Evolutionary conservation across 2,329 filamentous ascomycete genomes (phyloP).

Genomic region (Aspergillus alliaceus): DNA sequence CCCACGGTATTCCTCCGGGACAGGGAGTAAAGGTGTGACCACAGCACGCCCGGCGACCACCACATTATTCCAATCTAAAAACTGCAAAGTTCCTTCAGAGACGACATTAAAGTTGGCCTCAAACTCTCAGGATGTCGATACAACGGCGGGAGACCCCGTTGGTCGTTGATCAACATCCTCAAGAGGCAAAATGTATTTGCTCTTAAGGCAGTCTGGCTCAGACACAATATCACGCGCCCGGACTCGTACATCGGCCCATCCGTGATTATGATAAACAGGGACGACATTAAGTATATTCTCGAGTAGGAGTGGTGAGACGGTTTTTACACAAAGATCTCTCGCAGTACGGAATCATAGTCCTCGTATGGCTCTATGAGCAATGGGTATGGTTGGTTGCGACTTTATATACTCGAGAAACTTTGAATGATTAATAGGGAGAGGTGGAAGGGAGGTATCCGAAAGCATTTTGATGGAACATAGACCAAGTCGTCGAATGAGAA

Average conservation of each 20-base stretch:
- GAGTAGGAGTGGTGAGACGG: slow-evolving; percentile 24
- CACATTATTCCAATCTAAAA: slow-evolving; percentile 80
- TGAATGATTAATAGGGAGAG: too few species aligned
- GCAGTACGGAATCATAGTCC: slow-evolving; percentile 31
- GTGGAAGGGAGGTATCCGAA: too few species aligned
- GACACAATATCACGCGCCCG: slow-evolving; percentile 30
- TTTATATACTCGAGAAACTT: too few species aligned
- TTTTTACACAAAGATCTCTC: slow-evolving; percentile 36
- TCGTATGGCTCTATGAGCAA: slow-evolving; percentile 26
- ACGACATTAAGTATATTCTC: slow-evolving; percentile 31
- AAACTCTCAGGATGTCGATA: slow-evolving; percentile 67
- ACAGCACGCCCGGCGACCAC: slow-evolving; percentile 80
- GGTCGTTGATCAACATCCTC: slow-evolving; percentile 56
- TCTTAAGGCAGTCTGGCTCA: slow-evolving; percentile 26
- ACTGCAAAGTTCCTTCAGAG: slow-evolving; percentile 71
- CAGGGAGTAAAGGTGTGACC: slow-evolving; percentile 72
- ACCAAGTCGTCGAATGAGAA: too few species aligned
- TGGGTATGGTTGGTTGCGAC: too few species aligned
- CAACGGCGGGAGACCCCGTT: slow-evolving; percentile 65
- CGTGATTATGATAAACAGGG: slow-evolving; percentile 26
- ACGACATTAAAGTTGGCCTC: slow-evolving; percentile 77
- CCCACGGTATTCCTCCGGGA: slow-evolving; percentile 58
- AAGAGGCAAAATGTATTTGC: slow-evolving; percentile 32
- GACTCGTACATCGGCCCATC: slow-evolving; percentile 22
- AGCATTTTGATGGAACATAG: too few species aligned